Conservation (phyloP, 305 asterid species). For the Fraxinus baroniana region DNA sequence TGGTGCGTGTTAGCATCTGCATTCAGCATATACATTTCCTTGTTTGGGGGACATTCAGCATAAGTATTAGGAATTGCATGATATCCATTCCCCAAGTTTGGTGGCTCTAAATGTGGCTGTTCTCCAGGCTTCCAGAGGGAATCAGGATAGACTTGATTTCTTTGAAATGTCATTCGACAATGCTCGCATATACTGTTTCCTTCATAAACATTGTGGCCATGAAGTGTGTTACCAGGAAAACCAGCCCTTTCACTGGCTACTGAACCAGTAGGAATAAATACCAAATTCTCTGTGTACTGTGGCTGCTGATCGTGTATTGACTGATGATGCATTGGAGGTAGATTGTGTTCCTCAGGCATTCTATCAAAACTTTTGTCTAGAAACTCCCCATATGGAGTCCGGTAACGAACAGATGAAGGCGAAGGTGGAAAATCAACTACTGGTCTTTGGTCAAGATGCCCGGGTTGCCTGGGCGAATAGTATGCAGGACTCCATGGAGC, state of each 20-base stretch:
- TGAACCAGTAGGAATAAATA: conserved; percentile 49
- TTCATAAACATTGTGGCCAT: conserved; percentile 53
- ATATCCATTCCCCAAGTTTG: conserved; percentile 61
- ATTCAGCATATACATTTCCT: conserved; percentile 56
- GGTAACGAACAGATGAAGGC: conserved; percentile 77
- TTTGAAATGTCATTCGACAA: conserved; percentile 57
- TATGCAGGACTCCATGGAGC: conserved; percentile 97
- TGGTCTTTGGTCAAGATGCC: conserved; percentile 62
- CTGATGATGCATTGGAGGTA: conserved; percentile 47
- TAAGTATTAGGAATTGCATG: conserved; percentile 55
- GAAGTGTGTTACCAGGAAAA: conserved; percentile 71
- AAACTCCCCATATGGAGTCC: conserved; percentile 55
- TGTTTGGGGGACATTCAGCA: conserved; percentile 66
- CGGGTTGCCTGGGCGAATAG: conserved; percentile 83
- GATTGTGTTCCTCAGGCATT: conserved; percentile 55
- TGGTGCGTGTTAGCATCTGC: conserved; percentile 54
- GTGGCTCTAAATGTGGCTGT: conserved; percentile 50
- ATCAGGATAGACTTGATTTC: conserved; percentile 59
- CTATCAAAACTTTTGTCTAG: conserved; percentile 50
- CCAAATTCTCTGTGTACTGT: conserved; percentile 55
- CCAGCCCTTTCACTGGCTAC: conserved; percentile 54
- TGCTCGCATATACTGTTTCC: conserved; percentile 63
- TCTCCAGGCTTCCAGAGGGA: conserved; percentile 62
- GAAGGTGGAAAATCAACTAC: conserved; percentile 68
- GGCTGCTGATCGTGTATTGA: conserved; percentile 59